phyloP scores from a whole-genome alignment of 345 rosid species.

The Ceriops decandra region DNA sequence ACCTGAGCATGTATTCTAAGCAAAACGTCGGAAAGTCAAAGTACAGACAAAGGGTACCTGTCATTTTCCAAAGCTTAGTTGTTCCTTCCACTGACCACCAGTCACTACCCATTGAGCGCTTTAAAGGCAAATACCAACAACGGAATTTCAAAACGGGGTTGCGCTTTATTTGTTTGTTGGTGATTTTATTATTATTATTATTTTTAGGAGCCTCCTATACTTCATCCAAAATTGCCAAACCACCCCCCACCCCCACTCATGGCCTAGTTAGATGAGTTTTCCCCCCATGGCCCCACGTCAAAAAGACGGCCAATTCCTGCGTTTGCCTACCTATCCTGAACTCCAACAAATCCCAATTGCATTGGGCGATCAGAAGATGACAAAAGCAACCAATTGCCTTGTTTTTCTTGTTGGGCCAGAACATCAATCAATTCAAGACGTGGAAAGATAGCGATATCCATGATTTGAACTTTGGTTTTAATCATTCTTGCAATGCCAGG shows the following conservation, averaged over 20 bases:
- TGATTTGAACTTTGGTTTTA: conserved; percentile 28
- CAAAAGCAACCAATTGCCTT: neutral
- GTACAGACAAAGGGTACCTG: conserved; percentile 35
- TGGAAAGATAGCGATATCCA: conserved; percentile 23
- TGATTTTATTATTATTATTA: neutral
- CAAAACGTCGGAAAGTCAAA: conserved; percentile 33
- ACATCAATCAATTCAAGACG: conserved; percentile 20
- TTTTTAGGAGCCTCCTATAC: conserved; percentile 29
- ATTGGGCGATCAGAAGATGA: conserved; percentile 17
- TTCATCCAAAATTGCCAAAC: conserved; percentile 38
- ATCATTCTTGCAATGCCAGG: conserved; percentile 10
- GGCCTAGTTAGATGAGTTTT: conserved; percentile 7
- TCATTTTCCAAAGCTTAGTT: conserved; percentile 36
- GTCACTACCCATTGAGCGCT: conserved; percentile 9
- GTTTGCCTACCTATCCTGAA: conserved; percentile 21
- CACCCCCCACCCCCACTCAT: conserved; percentile 10
- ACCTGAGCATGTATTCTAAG: conserved; percentile 29
- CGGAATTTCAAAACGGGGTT: neutral
- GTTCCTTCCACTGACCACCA: conserved; percentile 28
- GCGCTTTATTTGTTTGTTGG: conserved; percentile 1
- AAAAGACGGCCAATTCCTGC: conserved; percentile 17
- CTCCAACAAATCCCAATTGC: conserved; percentile 29
- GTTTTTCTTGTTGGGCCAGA: too few relatives aligned
- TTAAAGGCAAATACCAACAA: conserved; percentile 19
- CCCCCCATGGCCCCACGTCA: conserved; percentile 17